Evolutionary conservation across 805 yeast species (phyloP), one percentile per base, ranked within the genome.

Genomic region (Candida adriatica): DNA sequence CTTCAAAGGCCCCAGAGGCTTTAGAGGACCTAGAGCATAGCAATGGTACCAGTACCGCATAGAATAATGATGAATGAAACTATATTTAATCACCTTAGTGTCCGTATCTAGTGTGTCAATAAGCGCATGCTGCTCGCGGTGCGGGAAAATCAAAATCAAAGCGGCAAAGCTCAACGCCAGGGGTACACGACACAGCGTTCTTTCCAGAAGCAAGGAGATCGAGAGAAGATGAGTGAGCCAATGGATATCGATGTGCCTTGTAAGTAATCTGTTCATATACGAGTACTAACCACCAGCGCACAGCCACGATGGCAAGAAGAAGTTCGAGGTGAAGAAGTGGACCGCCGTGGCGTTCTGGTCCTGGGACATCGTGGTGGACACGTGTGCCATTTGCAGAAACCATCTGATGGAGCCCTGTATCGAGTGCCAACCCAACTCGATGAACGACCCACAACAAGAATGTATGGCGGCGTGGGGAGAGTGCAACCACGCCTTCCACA

Each of bases 261-360:
- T 45, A 29, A 24, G 51, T 39, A 5, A 11, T 9, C 17, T 19
- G 15, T 8, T 19, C 22, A 19, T 19, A 19, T 11, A 19, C 22
- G n/a, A 19, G 22, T 11, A 19, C 22, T 8, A 11, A 11, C 22
- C 11, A 19, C 10, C 11, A 19, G 8, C 22, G 22, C 8, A 26
- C 16, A 15, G 55, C 56, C 39, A 8, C 15, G 8, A 8, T 7
- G 25, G 25, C 14, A 75, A 80, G 62, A 82, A 80, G 56, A 70
- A 84, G 48, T 88, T 92, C 49, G 96, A 90, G 55, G 88, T 92
- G 24, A 84, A 86, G 55, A 92, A 88, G 65, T 90, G 98, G 97
- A 87, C 95, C 10, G 97, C 97, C 0, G 98, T 92, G 29, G 97
- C 97, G n/a, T 86, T 92, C 55, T 92, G 99, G 99, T 86, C 96